Percentiles rank a stretch among this genome's conserved stretches.
phyloP scores from a whole-genome alignment of 352 stramenopile genomes.

The Globisporangium sylvaticum region DNA sequence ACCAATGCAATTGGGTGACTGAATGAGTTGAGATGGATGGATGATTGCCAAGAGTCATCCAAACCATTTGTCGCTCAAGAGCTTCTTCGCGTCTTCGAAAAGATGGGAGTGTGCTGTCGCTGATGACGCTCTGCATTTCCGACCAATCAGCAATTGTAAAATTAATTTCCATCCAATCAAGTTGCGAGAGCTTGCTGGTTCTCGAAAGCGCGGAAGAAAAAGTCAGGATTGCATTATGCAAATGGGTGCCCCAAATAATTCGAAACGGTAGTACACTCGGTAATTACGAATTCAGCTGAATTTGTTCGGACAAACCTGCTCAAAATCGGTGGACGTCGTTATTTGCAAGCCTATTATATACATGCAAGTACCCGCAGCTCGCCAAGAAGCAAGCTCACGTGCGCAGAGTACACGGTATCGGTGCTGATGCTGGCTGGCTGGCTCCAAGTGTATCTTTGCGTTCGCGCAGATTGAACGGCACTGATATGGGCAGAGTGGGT shows the following conservation, averaged over 20 bases:
- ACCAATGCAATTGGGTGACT: no score
- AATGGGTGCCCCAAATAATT: background rate
- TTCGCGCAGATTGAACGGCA: background rate
- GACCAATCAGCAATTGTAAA: no score
- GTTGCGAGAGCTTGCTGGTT: background rate
- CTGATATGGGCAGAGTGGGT: background rate
- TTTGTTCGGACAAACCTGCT: background rate
- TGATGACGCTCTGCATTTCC: no score
- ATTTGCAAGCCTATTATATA: no score
- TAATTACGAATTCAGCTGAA: background rate
- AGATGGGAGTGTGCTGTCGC: no score
- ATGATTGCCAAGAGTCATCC: background rate
- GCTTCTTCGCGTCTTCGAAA: no score
- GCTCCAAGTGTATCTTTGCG: background rate
- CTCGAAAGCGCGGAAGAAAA: background rate
- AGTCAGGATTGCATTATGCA: background rate
- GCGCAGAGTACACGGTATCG: no score
- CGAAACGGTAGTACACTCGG: background rate
- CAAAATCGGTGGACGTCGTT: no score
- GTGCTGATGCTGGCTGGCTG: background rate
- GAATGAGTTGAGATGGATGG: background rate
- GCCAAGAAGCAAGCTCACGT: no score
- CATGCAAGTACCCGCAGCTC: no score
- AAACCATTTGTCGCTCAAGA: background rate
- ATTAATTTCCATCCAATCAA: no score